Evolutionary conservation across 176 grass and related monocot genomes (phyloP).

Genomic region (Musa beccarii): DNA sequence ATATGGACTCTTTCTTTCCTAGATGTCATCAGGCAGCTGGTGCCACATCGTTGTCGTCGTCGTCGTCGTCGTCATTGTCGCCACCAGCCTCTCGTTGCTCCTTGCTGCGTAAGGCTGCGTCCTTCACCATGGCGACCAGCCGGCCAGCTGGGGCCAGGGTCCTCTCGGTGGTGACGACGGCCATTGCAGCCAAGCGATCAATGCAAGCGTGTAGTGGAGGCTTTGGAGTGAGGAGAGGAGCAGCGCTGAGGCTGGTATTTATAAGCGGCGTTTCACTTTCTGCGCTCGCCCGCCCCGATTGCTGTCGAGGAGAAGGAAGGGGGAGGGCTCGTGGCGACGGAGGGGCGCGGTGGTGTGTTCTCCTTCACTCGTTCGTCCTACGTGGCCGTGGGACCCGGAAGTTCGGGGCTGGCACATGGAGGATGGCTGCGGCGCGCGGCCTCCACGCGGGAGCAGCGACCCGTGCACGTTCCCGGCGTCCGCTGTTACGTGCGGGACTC

Average conservation of each 20-base stretch:
- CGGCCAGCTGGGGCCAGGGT: no score
- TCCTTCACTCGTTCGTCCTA: background rate
- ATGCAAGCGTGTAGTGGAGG: no score
- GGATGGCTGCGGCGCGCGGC: background rate
- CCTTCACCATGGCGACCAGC: no score
- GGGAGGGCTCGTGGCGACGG: background rate
- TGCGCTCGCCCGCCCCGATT: no score
- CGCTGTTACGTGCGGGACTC: background rate
- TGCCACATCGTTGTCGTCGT: conserved; percentile 1
- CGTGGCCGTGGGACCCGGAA: conserved; percentile 2
- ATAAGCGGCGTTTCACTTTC: background rate
- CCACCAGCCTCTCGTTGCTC: background rate
- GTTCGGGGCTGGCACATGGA: background rate
- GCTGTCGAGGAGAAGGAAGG: background rate
- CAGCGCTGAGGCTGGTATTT: background rate
- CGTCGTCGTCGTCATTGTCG: background rate
- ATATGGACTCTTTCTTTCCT: background rate
- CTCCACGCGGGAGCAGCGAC: conserved; percentile 4
- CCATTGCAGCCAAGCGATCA: background rate
- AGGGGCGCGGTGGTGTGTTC: background rate
- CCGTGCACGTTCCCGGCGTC: background rate
- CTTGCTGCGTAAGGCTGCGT: no score
- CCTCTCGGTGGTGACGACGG: background rate
- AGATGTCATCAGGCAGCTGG: background rate
- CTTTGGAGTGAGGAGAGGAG: no score